Evolutionary conservation across 2,329 filamentous ascomycete species (phyloP), one percentile per base, ranked within the genome.

Genomic region (Pezicula radicicola): DNA sequence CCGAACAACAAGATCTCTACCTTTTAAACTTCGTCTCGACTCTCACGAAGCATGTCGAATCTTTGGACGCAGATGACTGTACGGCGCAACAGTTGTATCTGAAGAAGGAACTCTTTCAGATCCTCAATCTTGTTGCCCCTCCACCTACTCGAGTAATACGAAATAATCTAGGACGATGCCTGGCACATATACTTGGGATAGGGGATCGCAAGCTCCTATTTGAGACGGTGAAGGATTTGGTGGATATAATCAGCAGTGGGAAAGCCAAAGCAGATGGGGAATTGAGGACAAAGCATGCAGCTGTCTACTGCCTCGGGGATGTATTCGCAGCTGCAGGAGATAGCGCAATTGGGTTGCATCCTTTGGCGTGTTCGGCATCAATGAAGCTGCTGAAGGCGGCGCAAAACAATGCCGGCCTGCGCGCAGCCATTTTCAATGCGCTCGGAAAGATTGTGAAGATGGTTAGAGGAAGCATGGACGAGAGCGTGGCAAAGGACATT

Each of bases 1-100:
- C 89, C 49, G 94, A 99, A 73, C 94, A 99, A 70, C 94, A 99
- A 72, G 92, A 97, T 65, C 83, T 99, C 12, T 95, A 94, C 70
- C 81, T 99, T 56, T 79, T 99, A 54, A 95, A 87, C 25, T 97
- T 95, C 67, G 88, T 92, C 35, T 88, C 91, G 27, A 84, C 88
- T 55, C 79, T 99, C 51, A 87, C 85, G 56, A 88, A 87, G 61
- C 89, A 97, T 77, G 88, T 96, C 42, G 78, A 85, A 49, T 75
- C 75, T 15, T 80, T 97, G 44, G 81, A 84, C 49, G 78, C 84
- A 55, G 90, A 96, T 61, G 88, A 89, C 66, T 88, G 92, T 60
- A 93, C 89, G 19, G 83, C 89, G 12, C 89, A 97, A 72, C 94
- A 99, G 71, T 85, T 91, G 63, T 89, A 90, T 68, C 79, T 99